Conservation (phyloP, 2,329 filamentous ascomycete species). For the Curvularia eragrostidis region DNA sequence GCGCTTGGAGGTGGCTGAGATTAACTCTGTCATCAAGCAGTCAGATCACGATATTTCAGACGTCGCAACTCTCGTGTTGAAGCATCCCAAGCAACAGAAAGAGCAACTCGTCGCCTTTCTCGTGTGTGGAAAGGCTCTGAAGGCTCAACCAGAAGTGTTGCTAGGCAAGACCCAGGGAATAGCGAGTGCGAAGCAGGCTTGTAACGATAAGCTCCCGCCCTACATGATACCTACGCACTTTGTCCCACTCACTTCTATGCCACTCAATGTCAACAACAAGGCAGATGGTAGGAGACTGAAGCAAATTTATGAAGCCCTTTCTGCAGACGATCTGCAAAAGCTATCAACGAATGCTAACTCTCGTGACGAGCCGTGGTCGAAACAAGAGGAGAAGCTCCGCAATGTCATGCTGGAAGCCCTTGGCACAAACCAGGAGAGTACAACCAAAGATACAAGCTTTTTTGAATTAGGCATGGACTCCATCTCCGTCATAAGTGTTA, state of each 20-base stretch:
- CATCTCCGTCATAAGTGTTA: constrained; percentile 77
- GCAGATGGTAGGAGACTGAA: constrained; percentile 76
- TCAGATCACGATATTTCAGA: constrained; percentile 67
- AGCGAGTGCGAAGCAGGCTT: constrained; percentile 59
- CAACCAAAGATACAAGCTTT: constrained; percentile 68
- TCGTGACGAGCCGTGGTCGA: constrained; percentile 40
- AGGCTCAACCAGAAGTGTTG: constrained; percentile 28
- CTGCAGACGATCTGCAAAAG: constrained; percentile 66
- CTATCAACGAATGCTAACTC: constrained; percentile 46
- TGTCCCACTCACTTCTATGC: constrained; percentile 72
- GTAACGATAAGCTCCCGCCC: constrained; percentile 71
- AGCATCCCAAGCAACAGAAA: constrained; percentile 74
- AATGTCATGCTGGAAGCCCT: constrained; percentile 63
- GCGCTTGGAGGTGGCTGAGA: constrained; percentile 87
- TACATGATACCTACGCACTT: constrained; percentile 95
- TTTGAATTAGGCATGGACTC: constrained; percentile 91
- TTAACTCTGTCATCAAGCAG: constrained; percentile 79
- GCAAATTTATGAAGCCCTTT: constrained; percentile 68
- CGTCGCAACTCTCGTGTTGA: constrained; percentile 77
- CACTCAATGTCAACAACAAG: constrained; percentile 89
- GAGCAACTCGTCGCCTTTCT: constrained; percentile 83
- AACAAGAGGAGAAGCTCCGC: constrained; percentile 58
- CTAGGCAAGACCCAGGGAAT: constrained; percentile 29
- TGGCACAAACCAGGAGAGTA: constrained; percentile 51
- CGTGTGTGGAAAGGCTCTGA: constrained; percentile 34